Base-by-base conservation (phyloP, 1,139 yeast genomes). In the Geotrichum aggregatum region DNA sequence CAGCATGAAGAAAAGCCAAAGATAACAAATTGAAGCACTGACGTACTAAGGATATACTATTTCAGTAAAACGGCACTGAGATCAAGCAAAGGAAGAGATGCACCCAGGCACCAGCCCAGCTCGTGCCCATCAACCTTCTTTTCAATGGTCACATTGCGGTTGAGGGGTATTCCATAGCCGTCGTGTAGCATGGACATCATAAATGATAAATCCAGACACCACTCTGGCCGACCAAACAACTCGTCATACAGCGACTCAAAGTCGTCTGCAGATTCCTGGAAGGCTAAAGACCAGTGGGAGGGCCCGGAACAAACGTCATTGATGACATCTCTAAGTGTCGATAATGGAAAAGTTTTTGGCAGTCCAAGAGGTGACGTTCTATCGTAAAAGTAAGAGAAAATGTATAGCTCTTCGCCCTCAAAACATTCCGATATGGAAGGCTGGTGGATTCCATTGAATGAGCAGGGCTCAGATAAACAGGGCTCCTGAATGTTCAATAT, bases 371-470 rank as follows among this genome's bases (percentile, higher is more conserved):
- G 95, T 63, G 78, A 82, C 5, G 97, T 87, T 66, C 95, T 80
- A 71, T 92, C 99, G 71, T 89, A 92, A 72, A 92, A 92, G 75
- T 82, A 92, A 11, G 98, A 91, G 71, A 94, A 89, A 36, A 91
- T 83, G 70, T 76, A 92, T 79, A 92, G 36, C 6, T 91, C 97
- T 44, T 80, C 70, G 50, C 74, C 75, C 53, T 79, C 77, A 76
- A 92, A 91, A 13, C 95, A 80, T 59, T 77, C 81, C 44, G 82
- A 80, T 61, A 92, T 75, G 2, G 95, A 84, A 5, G 99, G 99
- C 73, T 92, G 98, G 68, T 92, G 95, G 50, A 89, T 84, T 63
- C 99, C 98, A 65, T 91, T 88, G 77, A 92, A 92, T 1, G 98
- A 87, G 71, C 99, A 92, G 49, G 98, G 95, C 56, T 80, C 79